Conservation (phyloP, 2,329 filamentous ascomycete species). For the Orbilia blumenaviensis region DNA sequence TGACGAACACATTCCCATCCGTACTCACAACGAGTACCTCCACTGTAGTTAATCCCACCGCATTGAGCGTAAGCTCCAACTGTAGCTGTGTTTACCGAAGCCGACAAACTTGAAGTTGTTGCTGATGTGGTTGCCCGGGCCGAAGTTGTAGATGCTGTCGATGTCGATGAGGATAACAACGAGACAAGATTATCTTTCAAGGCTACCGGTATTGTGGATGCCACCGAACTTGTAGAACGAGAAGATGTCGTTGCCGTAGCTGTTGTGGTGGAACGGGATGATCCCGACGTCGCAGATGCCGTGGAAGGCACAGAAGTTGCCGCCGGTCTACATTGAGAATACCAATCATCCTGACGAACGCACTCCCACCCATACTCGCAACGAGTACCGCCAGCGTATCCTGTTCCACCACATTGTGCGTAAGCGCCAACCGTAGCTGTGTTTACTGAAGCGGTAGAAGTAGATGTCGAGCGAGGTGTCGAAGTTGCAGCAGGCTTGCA, state of each 20-base stretch:
- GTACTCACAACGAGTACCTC: slow-evolving; percentile 44
- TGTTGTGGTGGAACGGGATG: slow-evolving; percentile 5
- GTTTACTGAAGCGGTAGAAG: neutral
- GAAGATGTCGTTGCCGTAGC: slow-evolving; percentile 47
- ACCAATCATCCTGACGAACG: neutral
- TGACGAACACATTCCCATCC: slow-evolving; percentile 49
- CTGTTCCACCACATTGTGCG: slow-evolving; percentile 52
- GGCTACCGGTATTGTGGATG: slow-evolving; percentile 18
- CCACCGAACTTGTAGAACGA: slow-evolving; percentile 55
- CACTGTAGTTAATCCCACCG: slow-evolving; percentile 26
- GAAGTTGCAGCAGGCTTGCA: slow-evolving; percentile 20
- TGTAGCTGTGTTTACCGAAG: no score
- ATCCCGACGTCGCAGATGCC: slow-evolving; percentile 37
- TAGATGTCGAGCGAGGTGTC: neutral
- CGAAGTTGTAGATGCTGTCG: neutral
- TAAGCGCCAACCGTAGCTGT: slow-evolving; percentile 37
- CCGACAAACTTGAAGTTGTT: no score
- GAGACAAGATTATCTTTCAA: slow-evolving; percentile 7
- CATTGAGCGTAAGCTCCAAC: slow-evolving; percentile 11
- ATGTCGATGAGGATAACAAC: neutral
- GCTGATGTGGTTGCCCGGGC: neutral
- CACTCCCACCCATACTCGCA: slow-evolving; percentile 48
- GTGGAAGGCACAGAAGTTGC: neutral
- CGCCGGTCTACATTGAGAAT: neutral
- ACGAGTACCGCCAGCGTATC: slow-evolving; percentile 49